phyloP scores from a whole-genome alignment of 1,284 basidiomycete species.

The Irpex sp. region DNA sequence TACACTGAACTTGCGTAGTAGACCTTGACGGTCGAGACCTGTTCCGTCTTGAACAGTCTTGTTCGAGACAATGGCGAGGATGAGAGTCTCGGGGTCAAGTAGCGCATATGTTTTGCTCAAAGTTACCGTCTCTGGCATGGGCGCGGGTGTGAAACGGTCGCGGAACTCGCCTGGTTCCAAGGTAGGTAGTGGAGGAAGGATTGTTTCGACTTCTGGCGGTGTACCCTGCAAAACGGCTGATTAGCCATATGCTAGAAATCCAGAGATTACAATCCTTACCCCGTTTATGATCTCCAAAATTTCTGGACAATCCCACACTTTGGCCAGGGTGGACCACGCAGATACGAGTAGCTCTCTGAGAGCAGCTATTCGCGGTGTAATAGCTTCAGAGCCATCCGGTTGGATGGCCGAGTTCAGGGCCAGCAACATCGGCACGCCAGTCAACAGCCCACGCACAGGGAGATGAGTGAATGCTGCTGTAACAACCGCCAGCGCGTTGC shows the following conservation, averaged over 20 bases:
- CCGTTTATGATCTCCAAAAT: slow-evolving; percentile 51
- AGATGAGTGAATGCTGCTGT: slow-evolving; percentile 61
- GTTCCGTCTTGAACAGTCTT: slow-evolving; percentile 55
- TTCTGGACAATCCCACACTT: slow-evolving; percentile 61
- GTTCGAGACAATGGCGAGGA: slow-evolving; percentile 47
- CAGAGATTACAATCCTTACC: slow-evolving; percentile 44
- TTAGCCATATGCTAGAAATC: slow-evolving; percentile 2
- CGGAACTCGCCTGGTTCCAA: slow-evolving; percentile 28
- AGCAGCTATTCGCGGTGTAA: slow-evolving; percentile 45
- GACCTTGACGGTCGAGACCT: slow-evolving; percentile 50
- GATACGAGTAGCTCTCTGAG: slow-evolving; percentile 63
- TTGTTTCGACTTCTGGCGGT: neutral
- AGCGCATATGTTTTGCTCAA: slow-evolving; percentile 26
- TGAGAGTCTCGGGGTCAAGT: slow-evolving; percentile 51
- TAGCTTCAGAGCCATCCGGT: slow-evolving; percentile 33
- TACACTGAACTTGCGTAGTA: slow-evolving; percentile 47
- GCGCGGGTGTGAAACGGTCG: slow-evolving; percentile 7
- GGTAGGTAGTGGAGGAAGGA: slow-evolving; percentile 18
- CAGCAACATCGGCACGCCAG: slow-evolving; percentile 82
- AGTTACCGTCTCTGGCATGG: neutral
- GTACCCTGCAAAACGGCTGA: slow-evolving; percentile 10
- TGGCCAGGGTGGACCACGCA: slow-evolving; percentile 65
- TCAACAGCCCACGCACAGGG: slow-evolving; percentile 69
- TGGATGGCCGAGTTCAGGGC: slow-evolving; percentile 60
- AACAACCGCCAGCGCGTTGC: slow-evolving; percentile 68